Base-by-base conservation (phyloP, 331 rosid species). In the Malus hybrid region DNA sequence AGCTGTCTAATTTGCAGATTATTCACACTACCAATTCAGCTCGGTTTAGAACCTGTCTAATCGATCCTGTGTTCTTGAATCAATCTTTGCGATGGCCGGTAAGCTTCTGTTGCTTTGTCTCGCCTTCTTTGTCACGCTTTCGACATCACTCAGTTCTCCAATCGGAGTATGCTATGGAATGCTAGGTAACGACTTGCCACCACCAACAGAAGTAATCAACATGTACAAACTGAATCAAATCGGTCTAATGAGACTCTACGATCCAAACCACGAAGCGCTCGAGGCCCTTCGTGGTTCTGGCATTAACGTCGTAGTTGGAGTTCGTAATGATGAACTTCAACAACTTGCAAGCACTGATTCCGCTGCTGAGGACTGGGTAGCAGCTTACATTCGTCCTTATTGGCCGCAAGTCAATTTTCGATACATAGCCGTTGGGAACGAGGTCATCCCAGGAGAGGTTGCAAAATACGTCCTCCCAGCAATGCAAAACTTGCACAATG, bases 141-240 rank as follows among this genome's bases (percentile, higher is more conserved):
- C 5, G 13, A 59, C 64, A 59, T 1, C 46, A 39, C 46, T 20
- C 3, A 1, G 66, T 27, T 61, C 66, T 61, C 29, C 66, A 0
- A 31, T 80, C 5, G 83, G 83, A 48, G 76, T 80, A 61, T 67
- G 70, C 75, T 80, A 80, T 13, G 83, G 83, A 64, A 20, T 67
- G 75, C 6, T 68, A 19, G 83, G 67, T 24, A 18, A 74, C 62
- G 70, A 80, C 52, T 69, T 80, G 6, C 83, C 83, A 7, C 48
- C 80, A 1, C 76, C 83, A 69, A 46, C 14, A 11, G 61, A 24
- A 6, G 75, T 65, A 0, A 28, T 75, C 6, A 7, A 27, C 18
- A 28, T 80, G n/a, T 56, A 67, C 8, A 69, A 32, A 19, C 44
- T 69, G 10, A 67, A 61, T n/a, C 16, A 28, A 16, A 48, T 79